phyloP scores from a whole-genome alignment of 1,139 yeast genomes.

The Protomyces arabidopsidicola region DNA sequence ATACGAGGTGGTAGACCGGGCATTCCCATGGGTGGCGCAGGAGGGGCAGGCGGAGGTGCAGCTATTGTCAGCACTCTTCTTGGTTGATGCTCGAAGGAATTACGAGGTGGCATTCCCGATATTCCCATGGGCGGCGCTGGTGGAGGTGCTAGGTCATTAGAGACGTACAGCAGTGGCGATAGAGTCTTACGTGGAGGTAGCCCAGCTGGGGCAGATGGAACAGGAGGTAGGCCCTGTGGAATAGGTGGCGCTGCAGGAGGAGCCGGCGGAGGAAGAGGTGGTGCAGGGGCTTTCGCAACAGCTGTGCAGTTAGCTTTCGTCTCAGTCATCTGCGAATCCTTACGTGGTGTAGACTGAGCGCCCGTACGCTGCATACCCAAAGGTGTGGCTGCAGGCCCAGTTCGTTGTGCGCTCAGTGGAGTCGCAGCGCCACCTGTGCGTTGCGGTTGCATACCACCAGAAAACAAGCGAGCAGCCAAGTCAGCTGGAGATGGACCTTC shows the following conservation, averaged over 20 bases:
- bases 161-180: conserved; percentile 2
- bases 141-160: conserved; percentile 11
- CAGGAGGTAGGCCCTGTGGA: conserved; percentile 27
- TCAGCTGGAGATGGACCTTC: conserved; percentile 27
- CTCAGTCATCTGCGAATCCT: neutral
- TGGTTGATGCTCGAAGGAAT: conserved; percentile 22
- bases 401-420: conserved; percentile 14
- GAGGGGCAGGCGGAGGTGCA: conserved; percentile 29
- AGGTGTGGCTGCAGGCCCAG: conserved; percentile 5
- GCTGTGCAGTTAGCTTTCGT: neutral
- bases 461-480: conserved; percentile 16
- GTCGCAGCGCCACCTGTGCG: conserved; percentile 18
- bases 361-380: neutral
- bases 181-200: conserved; percentile 8
- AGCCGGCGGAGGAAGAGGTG: neutral
- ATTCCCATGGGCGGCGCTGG: conserved; percentile 18
- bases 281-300: neutral
- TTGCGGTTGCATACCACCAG: conserved; percentile 23
- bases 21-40: conserved; percentile 27
- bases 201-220: conserved; percentile 28
- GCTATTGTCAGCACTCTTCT: conserved; percentile 32
- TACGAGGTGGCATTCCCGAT: conserved; percentile 22
- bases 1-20: conserved; percentile 32
- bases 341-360: neutral
- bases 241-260: conserved; percentile 24